These are phyloP conservation scores for Mortierella sp. DNA, from an alignment of 371 early-diverging fungal species.

Conservation along the genomic window DNA sequence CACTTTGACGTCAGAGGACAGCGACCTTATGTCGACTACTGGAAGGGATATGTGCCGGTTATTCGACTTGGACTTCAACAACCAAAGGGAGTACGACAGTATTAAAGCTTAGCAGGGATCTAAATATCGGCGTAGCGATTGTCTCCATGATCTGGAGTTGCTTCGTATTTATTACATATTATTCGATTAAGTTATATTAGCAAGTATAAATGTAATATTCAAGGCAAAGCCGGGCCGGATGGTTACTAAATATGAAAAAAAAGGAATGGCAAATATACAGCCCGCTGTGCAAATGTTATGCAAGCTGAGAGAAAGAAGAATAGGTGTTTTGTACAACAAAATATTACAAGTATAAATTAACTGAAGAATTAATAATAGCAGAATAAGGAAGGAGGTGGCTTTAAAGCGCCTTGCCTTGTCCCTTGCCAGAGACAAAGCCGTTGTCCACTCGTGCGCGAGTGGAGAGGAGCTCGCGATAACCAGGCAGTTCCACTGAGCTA, in stretches of 20 bases:
- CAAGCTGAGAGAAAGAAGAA: background rate
- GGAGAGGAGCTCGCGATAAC: slow-evolving; percentile 37
- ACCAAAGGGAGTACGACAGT: background rate
- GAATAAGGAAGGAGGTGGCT: background rate
- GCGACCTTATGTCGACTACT: slow-evolving; percentile 18
- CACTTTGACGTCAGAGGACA: slow-evolving; percentile 22
- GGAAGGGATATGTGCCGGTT: slow-evolving; percentile 20
- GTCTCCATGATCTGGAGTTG: too few relatives aligned
- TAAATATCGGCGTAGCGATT: too few relatives aligned
- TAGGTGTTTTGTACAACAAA: slow-evolving; percentile 17
- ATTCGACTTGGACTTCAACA: slow-evolving; percentile 22
- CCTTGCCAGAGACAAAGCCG: slow-evolving; percentile 52
- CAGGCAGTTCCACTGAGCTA: slow-evolving; percentile 33
- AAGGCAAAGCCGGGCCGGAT: too few relatives aligned
- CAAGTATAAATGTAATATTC: too few relatives aligned
- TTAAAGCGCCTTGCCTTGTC: slow-evolving; percentile 57
- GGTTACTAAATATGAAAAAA: background rate
- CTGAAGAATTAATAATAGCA: background rate
- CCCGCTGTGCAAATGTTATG: background rate
- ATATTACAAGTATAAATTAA: slow-evolving; percentile 16
- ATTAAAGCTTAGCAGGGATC: background rate
- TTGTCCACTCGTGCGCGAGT: slow-evolving; percentile 53
- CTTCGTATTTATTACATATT: too few relatives aligned
- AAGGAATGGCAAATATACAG: background rate
- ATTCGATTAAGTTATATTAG: too few relatives aligned